Conservation (phyloP, 2,329 filamentous ascomycete species). For the Cytospora piceicola region DNA sequence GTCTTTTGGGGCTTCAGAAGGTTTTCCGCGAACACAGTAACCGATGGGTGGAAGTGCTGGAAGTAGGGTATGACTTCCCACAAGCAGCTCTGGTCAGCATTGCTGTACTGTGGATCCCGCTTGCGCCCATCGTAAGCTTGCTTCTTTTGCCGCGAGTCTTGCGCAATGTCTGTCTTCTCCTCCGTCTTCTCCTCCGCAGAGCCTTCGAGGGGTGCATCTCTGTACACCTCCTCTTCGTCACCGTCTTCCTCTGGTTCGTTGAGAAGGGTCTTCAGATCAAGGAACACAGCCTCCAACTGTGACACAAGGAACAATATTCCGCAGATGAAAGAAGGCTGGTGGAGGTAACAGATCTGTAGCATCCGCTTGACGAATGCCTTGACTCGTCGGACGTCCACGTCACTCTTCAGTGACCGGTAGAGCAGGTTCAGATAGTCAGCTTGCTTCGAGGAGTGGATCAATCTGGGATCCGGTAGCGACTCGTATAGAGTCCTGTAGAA, state of each 20-base stretch:
- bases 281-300: conserved; percentile 79
- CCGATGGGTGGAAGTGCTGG: conserved; percentile 89
- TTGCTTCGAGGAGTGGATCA: conserved; percentile 91
- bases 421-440: conserved; percentile 92
- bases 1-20: conserved; percentile 71
- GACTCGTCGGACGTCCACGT: conserved; percentile 86
- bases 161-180: neutral
- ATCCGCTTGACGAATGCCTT: conserved; percentile 96
- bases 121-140: conserved; percentile 81
- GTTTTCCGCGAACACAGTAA: conserved; percentile 78
- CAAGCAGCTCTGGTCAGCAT: conserved; percentile 88
- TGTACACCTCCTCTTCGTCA: conserved; percentile 68
- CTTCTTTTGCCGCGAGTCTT: conserved; percentile 32
- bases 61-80: conserved; percentile 86
- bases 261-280: conserved; percentile 76
- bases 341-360: conserved; percentile 82
- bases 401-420: conserved; percentile 84
- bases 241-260: conserved; percentile 80
- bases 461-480: conserved; percentile 85
- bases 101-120: conserved; percentile 86
- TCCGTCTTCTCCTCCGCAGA: conserved; percentile 49
- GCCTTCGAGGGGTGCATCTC: conserved; percentile 59
- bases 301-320: conserved; percentile 88
- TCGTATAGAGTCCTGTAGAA: conserved; percentile 97
- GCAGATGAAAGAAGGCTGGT: conserved; percentile 91